Percentiles rank a stretch among this genome's conserved stretches.
phyloP scores from a whole-genome alignment of 2,329 filamentous ascomycete species.

The Penicillium sclerotigenum region DNA sequence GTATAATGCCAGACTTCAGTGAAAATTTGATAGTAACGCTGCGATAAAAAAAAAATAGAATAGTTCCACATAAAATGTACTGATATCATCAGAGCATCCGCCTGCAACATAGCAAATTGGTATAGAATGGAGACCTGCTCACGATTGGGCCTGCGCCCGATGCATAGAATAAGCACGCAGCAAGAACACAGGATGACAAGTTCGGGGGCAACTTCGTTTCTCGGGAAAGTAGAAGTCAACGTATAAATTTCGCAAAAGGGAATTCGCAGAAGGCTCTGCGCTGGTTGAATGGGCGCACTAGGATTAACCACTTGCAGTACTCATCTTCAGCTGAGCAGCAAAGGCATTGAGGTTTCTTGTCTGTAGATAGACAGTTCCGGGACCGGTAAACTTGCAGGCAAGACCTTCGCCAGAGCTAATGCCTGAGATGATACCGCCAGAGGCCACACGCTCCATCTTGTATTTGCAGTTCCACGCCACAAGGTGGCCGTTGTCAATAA shows the following conservation, averaged over 20 bases:
- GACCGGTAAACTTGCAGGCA: slow-evolving; percentile 89
- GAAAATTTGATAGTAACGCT: neutral
- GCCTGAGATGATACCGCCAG: slow-evolving; percentile 88
- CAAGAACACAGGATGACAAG: neutral
- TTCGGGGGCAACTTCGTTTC: no score
- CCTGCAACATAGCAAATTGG: neutral
- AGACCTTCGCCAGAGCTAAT: slow-evolving; percentile 79
- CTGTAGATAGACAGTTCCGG: slow-evolving; percentile 88
- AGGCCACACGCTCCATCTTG: slow-evolving; percentile 81
- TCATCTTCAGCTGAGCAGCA: slow-evolving; percentile 50
- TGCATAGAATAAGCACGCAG: neutral
- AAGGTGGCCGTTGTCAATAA: slow-evolving; percentile 87
- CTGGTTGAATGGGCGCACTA: no score
- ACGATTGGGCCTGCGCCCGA: neutral
- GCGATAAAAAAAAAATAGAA: neutral
- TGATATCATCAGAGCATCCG: neutral
- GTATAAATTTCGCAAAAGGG: neutral
- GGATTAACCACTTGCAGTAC: slow-evolving; percentile 31
- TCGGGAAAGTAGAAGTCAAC: neutral
- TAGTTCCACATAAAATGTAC: neutral
- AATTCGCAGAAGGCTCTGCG: no score
- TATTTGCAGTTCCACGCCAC: slow-evolving; percentile 98
- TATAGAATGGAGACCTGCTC: slow-evolving; percentile 2
- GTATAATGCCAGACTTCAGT: neutral
- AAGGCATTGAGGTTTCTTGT: slow-evolving; percentile 76